Base-by-base conservation (phyloP, 1,284 basidiomycete genomes). In the Naganishia cerealis region DNA sequence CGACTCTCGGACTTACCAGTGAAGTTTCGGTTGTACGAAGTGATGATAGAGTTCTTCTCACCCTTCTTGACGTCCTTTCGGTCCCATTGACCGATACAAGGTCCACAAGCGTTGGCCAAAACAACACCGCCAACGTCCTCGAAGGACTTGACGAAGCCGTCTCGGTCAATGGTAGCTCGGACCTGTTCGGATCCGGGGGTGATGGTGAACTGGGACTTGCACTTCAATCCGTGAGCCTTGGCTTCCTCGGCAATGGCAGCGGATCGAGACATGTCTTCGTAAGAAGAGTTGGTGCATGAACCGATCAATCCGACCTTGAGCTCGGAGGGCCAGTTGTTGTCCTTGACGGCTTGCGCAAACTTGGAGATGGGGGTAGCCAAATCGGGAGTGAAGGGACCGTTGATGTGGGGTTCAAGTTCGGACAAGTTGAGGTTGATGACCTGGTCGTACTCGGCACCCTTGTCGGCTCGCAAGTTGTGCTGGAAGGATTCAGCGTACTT, bases 21-120 rank as follows among this genome's bases (percentile, higher is more conserved):
- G 85, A 99, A 99, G 90, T 99, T 99, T 83, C 96, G 94, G 89
- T 99, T 99, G 88, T 99, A 99, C 33, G 94, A 98, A 65, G 95
- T 96, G 83, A 98, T 92, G 85, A 97, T 96, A 33, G 93, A 94
- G 88, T 99, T 99, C 78, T 87, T 85, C 76, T 91, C 91, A 77
- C 95, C 95, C 87, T 94, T 99, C 86, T 91, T 89, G 69, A 98
- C 91, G 77, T 99, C 96, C 75, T 87, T 84, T 78, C 95, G 87
- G 84, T 99, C 94, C 96, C 96, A 99, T 82, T 99, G 95, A 78
- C 95, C 96, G 75, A 99, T 98, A 84, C 95, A 98, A 77, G 94
- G 95, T 72, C 95, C 95, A 80, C 95, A 99, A 68, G 95, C 95
- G 81, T 99, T 99, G 74, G 96, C 96, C 68, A 99, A 88, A 52